Percentiles rank a stretch among this genome's conserved stretches.
Evolutionary conservation across 2,329 filamentous ascomycete species (phyloP).

Genomic region (Botrytis sinoallii): DNA sequence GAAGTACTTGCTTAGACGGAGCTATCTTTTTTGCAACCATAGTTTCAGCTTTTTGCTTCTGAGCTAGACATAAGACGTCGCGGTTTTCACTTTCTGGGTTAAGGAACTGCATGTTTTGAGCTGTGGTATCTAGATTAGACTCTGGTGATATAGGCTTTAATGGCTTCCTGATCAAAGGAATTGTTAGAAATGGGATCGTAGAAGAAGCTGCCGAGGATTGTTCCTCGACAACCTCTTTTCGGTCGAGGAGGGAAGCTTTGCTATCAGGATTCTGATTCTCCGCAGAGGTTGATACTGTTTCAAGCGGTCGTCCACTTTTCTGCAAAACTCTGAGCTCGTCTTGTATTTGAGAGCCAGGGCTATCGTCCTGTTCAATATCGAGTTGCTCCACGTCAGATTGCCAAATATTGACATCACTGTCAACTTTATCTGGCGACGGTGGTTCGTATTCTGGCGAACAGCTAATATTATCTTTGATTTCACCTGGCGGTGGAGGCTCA

Average conservation of each 20-base stretch:
- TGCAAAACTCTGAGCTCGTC: slow-evolving; percentile 20
- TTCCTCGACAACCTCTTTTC: background rate
- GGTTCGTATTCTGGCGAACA: slow-evolving; percentile 20
- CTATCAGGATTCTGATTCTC: background rate
- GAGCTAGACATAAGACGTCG: background rate
- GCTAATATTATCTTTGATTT: background rate
- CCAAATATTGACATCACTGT: slow-evolving; percentile 5
- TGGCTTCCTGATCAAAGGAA: background rate
- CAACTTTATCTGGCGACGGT: slow-evolving; percentile 13
- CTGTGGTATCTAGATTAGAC: background rate
- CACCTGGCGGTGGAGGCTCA: slow-evolving; percentile 19
- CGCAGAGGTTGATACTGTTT: background rate
- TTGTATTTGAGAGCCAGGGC: slow-evolving; percentile 22
- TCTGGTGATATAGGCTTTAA: background rate
- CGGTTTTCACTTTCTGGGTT: background rate
- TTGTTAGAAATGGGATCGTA: background rate
- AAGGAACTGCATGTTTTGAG: no score
- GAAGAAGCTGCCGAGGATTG: background rate
- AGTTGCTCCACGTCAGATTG: slow-evolving; percentile 1
- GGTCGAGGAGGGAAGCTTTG: no score
- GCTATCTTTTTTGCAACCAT: background rate
- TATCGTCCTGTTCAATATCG: slow-evolving; percentile 15
- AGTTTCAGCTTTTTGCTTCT: background rate
- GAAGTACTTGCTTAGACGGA: background rate
- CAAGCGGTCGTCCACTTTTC: background rate